Evolutionary conservation across 805 yeast genomes (phyloP).

Genomic region (Lipomyces kockii): DNA sequence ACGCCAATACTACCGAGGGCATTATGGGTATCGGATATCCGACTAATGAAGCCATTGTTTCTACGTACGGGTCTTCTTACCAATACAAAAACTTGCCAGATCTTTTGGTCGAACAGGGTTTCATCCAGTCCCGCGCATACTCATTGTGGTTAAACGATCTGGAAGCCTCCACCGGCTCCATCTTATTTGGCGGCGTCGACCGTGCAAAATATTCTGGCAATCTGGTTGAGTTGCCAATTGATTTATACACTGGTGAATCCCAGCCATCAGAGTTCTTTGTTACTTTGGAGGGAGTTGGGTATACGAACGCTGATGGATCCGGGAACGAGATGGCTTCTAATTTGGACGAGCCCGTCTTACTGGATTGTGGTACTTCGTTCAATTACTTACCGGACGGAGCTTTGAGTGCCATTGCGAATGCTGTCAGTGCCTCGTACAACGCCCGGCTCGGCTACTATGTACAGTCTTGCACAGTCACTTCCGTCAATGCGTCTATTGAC

Average conservation of each 20-base stretch:
- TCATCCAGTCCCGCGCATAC: conserved; percentile 59
- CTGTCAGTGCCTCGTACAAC: conserved; percentile 51
- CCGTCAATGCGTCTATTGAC: conserved; percentile 43
- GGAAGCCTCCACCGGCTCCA: conserved; percentile 39
- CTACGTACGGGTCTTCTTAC: conserved; percentile 35
- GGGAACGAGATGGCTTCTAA: neutral
- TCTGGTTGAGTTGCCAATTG: conserved; percentile 38
- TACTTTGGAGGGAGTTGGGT: conserved; percentile 29
- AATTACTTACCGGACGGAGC: conserved; percentile 53
- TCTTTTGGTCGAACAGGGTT: conserved; percentile 60
- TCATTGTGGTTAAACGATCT: conserved; percentile 61
- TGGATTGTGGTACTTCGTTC: conserved; percentile 63
- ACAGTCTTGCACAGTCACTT: conserved; percentile 46
- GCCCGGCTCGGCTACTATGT: conserved; percentile 49
- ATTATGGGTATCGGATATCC: conserved; percentile 50
- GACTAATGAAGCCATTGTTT: conserved; percentile 42
- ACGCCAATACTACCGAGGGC: conserved; percentile 66
- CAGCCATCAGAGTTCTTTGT: conserved; percentile 32
- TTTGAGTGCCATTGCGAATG: conserved; percentile 41
- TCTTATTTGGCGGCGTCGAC: conserved; percentile 59
- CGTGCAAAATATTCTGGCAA: conserved; percentile 53
- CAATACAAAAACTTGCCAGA: conserved; percentile 69
- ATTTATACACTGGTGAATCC: conserved; percentile 17
- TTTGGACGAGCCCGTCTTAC: conserved; percentile 47
- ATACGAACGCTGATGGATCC: conserved; percentile 22